Conservation (phyloP, 306 rosid genomes). For the Elaeagnus macrophylla region DNA sequence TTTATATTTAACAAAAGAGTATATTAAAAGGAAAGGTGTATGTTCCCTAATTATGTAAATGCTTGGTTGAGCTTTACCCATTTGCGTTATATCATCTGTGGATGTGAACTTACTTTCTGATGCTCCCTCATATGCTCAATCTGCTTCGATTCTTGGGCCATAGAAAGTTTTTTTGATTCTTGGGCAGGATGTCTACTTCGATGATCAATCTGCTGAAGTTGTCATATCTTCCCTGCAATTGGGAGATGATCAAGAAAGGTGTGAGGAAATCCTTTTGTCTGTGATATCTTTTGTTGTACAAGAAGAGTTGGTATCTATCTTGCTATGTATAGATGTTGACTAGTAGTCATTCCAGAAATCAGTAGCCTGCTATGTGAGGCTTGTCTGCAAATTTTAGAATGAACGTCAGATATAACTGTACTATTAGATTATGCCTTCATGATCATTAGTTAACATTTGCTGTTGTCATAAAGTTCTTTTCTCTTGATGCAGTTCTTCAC, state of each 20-base stretch:
- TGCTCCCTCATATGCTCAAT: no score
- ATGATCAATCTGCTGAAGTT: conserved; percentile 99
- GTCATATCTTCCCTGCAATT: conserved; percentile 87
- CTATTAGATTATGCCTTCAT: no score
- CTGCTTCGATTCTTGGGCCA: no score
- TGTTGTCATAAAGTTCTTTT: no score
- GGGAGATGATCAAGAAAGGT: conserved; percentile 98
- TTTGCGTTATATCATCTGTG: background rate
- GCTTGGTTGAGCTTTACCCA: background rate
- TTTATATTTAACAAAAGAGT: no score
- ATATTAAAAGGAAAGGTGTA: no score
- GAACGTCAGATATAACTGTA: background rate
- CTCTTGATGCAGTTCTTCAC: conserved; percentile 60
- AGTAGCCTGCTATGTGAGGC: background rate
- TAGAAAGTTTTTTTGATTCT: conserved; percentile 16
- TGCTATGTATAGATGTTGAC: background rate
- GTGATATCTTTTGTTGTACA: background rate
- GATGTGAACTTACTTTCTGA: background rate
- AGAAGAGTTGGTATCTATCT: background rate
- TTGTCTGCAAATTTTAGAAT: no score
- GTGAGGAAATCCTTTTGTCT: conserved; percentile 12
- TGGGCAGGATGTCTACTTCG: conserved; percentile 90
- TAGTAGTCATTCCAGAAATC: background rate
- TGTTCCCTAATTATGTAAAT: background rate
- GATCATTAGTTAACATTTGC: no score